Evolutionary conservation across 768 basidiomycete species (phyloP), one percentile per base, ranked within the genome.

Genomic region (Calocera viscosa): DNA sequence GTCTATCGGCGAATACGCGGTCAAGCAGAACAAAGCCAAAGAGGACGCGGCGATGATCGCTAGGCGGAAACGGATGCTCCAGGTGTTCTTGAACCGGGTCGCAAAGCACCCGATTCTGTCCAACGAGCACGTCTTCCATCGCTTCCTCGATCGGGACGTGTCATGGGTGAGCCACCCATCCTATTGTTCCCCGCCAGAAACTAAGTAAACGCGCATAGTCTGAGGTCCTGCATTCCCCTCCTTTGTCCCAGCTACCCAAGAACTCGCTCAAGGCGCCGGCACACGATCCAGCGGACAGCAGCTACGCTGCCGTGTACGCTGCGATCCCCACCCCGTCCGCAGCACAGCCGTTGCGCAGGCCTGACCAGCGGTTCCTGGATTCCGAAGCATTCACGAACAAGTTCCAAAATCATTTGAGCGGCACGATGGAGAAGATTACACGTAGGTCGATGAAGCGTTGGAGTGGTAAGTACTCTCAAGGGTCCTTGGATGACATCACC

Each of bases 371-470:
- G 16, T 99, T 98, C 78, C 80, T 91, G 39, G 96, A 99, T 74
- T 95, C 93, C 0, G 96, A 99, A 76, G 83, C 86, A 2, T 99
- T 99, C 75, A 99, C 96, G 1, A 85, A 85, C 76, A 96, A 95
- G 77, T 99, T 98, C 75, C 89, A 93, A 53, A 86, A 86, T 66
- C 96, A 99, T 78, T 80, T 99, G 66, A 82, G 83, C 66, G 91
- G 94, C 1, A 90, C 87, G 1, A 90, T 99, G 90, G 96, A 99
- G 76, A 97, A 93, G 76, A 91, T 98, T 26, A 94, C 95, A 19
- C 83, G 95, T 64, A 81, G 95, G 69, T 84, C 88, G 19, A 83
- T 94, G 74, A 98, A 96, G 79, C 83, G 96, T 64, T 99, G 96
- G 95, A 85, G 90, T 75, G 93, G 93, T 89, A 74, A 65, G 83